phyloP scores from a whole-genome alignment of 2,329 filamentous ascomycete species.

The Gyromitra esculenta region DNA sequence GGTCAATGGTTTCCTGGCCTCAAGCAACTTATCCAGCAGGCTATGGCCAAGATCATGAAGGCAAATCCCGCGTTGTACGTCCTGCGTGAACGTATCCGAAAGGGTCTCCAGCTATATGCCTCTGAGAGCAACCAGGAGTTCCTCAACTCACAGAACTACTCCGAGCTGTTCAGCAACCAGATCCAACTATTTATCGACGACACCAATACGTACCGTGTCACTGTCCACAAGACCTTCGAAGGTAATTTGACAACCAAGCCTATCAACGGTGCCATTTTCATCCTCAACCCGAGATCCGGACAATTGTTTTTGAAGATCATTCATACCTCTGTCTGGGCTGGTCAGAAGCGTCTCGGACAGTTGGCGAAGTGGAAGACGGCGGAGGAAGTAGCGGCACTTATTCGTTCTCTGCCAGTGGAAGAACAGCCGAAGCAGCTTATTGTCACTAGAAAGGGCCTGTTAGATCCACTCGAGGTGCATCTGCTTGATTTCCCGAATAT shows the following conservation, averaged over 20 bases:
- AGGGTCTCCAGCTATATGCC: conserved; percentile 96
- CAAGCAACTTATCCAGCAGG: conserved; percentile 94
- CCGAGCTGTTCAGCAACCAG: conserved; percentile 98
- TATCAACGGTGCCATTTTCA: conserved; percentile 99
- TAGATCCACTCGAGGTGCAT: conserved; percentile 97
- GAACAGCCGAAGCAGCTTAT: conserved; percentile 99
- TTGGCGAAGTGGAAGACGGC: conserved; percentile 99
- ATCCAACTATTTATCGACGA: conserved; percentile 99
- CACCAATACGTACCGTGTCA: conserved; percentile 98
- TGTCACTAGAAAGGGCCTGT: conserved; percentile 93
- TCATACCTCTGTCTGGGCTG: conserved; percentile 98
- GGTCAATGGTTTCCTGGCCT: conserved; percentile 98
- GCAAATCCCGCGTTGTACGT: conserved; percentile 97
- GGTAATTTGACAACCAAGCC: conserved; percentile 99
- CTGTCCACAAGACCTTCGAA: conserved; percentile 99
- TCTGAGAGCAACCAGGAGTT: conserved; percentile 99
- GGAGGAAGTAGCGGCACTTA: conserved; percentile 97
- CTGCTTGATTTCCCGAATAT: conserved; percentile 99
- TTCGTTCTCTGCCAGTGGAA: conserved; percentile 93
- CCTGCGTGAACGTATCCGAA: conserved; percentile 94
- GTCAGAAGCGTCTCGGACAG: conserved; percentile 98
- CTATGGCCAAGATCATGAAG: conserved; percentile 99
- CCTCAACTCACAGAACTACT: conserved; percentile 99
- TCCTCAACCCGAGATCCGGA: conserved; percentile 98
- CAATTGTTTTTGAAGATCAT: conserved; percentile 99